Evolutionary conservation across 176 grass and related monocot genomes (phyloP).

Genomic region (Poa annua): DNA sequence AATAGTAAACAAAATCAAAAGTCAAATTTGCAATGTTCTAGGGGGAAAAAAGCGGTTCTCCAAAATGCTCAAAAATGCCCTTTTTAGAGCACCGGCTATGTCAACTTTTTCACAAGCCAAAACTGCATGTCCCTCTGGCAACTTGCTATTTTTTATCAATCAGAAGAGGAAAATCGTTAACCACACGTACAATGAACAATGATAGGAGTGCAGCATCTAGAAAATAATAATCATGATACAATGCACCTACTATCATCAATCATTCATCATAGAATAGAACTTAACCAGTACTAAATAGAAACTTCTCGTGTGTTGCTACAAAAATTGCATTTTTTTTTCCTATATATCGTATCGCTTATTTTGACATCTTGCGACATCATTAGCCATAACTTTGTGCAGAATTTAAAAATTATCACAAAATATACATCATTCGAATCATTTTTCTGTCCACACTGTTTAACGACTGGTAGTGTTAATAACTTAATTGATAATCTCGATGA

Average conservation of each 20-base stretch:
- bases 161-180: neutral
- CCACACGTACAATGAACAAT: neutral
- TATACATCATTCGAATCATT: neutral
- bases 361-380: neutral
- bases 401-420: neutral
- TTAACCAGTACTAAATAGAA: neutral
- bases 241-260: neutral
- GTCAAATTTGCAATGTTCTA: too few relatives aligned
- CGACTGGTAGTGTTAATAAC: neutral
- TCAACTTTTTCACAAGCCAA: neutral
- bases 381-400: neutral
- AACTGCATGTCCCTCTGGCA: neutral
- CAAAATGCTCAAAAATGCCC: too few relatives aligned
- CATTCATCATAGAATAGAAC: neutral
- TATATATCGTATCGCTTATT: too few relatives aligned
- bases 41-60: too few relatives aligned
- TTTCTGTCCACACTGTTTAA: neutral
- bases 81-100: too few relatives aligned
- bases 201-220: neutral
- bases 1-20: too few relatives aligned
- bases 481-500: neutral
- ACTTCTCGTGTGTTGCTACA: neutral
- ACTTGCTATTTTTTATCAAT: neutral
- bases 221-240: neutral
- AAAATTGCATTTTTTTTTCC: too few relatives aligned